Conservation (phyloP, 2,329 filamentous ascomycete genomes). For the Alternaria angustiovoidea region DNA sequence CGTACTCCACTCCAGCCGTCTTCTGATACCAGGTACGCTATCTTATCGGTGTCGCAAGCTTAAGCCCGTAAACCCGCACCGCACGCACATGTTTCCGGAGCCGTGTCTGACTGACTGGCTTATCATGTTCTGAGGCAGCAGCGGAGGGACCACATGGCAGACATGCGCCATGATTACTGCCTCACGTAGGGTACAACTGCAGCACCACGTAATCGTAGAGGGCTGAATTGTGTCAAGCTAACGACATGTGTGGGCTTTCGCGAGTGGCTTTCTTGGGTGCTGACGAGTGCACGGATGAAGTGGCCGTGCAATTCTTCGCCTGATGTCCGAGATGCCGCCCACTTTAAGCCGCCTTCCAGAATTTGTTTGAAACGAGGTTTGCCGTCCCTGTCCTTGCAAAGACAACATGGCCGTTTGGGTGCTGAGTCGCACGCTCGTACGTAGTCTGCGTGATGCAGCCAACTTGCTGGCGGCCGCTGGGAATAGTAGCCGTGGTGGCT, state of each 20-base stretch:
- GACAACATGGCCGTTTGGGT: constrained; percentile 4
- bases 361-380: constrained; percentile 15
- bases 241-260: constrained; percentile 10
- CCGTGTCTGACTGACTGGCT: background rate
- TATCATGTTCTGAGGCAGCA: constrained; percentile 8
- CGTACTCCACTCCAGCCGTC: constrained; percentile 1
- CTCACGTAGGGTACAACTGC: constrained; percentile 20
- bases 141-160: constrained; percentile 5
- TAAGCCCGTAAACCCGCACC: background rate
- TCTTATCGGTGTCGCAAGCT: constrained; percentile 5
- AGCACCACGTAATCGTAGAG: constrained; percentile 26
- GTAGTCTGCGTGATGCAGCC: background rate
- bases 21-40: constrained; percentile 6
- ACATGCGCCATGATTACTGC: constrained; percentile 11
- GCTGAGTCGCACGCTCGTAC: background rate
- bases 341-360: constrained; percentile 7
- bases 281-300: constrained; percentile 3
- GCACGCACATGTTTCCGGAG: background rate
- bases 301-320: constrained; percentile 6
- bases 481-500: background rate
- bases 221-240: constrained; percentile 15
- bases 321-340: background rate
- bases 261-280: constrained; percentile 9
- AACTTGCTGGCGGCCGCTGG: background rate
- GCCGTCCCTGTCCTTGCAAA: constrained; percentile 7